Evolutionary conservation across 805 yeast species (phyloP).

Genomic region (Candida pini): DNA sequence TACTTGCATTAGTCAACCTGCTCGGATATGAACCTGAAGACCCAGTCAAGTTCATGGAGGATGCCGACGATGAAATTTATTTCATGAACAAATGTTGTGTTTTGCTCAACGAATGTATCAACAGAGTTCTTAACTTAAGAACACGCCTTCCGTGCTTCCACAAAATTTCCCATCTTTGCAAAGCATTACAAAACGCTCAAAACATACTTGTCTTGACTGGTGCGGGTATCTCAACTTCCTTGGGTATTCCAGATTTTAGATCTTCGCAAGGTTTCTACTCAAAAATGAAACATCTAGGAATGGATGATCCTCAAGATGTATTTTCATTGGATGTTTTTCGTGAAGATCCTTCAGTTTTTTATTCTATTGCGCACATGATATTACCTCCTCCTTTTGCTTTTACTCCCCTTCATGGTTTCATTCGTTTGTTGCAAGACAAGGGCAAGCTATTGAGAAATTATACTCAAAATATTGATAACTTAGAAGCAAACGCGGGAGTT

Average conservation of each 20-base stretch:
- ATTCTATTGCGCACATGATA: slow-evolving; percentile 80
- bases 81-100: slow-evolving; percentile 32
- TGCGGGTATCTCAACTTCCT: slow-evolving; percentile 86
- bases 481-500: slow-evolving; percentile 79
- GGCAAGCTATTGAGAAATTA: slow-evolving; percentile 77
- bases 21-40: slow-evolving; percentile 48
- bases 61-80: slow-evolving; percentile 7
- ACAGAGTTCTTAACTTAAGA: slow-evolving; percentile 53
- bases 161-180: slow-evolving; percentile 54
- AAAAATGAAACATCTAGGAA: slow-evolving; percentile 57
- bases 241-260: slow-evolving; percentile 91
- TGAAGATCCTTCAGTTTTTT: slow-evolving; percentile 74
- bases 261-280: slow-evolving; percentile 84
- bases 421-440: slow-evolving; percentile 65
- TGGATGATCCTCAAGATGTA: slow-evolving; percentile 87
- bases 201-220: slow-evolving; percentile 78
- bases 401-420: slow-evolving; percentile 80
- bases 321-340: slow-evolving; percentile 69
- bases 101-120: slow-evolving; percentile 58
- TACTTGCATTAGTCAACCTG: slow-evolving; percentile 49
- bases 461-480: slow-evolving; percentile 86
- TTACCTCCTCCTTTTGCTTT: slow-evolving; percentile 64
- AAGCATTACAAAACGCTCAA: slow-evolving; percentile 46
- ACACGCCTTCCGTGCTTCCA: slow-evolving; percentile 47
- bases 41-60: slow-evolving; percentile 7